A percentile compares a stretch with the other conserved stretches of the same genome.
Evolutionary conservation across 768 basidiomycete genomes (phyloP).

Genomic region (Lactarius pseudohatsudake): DNA sequence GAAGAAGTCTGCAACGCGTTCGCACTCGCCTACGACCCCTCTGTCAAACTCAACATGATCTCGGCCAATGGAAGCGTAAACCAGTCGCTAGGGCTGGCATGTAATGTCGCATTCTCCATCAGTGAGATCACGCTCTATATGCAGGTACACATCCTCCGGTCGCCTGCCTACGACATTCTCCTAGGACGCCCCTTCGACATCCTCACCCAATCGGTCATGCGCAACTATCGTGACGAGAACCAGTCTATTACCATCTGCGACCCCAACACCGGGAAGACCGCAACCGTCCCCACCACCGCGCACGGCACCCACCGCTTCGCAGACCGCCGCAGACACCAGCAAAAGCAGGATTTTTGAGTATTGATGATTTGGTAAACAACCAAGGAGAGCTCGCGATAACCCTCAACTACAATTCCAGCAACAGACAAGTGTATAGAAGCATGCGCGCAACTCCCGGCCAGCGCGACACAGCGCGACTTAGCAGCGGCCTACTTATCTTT

Average conservation of each 20-base stretch:
- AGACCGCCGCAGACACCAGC: too few species aligned
- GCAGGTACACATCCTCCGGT: neutral
- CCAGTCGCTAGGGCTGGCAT: neutral
- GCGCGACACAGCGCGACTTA: too few species aligned
- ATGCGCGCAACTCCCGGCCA: too few species aligned
- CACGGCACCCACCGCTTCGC: neutral
- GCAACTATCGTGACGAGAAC: neutral
- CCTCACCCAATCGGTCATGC: neutral
- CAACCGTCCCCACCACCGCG: neutral
- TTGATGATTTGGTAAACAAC: neutral
- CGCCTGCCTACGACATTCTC: neutral
- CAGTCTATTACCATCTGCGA: neutral
- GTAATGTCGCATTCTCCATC: neutral
- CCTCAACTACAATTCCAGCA: too few species aligned
- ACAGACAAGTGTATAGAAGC: too few species aligned
- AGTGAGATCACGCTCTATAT: neutral
- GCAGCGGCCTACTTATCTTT: too few species aligned
- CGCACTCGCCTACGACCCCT: conserved; percentile 5
- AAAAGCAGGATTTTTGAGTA: neutral
- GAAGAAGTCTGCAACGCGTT: conserved; percentile 26
- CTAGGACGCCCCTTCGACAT: neutral
- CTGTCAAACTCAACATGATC: neutral
- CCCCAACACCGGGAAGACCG: neutral
- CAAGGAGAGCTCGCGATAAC: neutral
- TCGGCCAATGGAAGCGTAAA: neutral